Evolutionary conservation across 768 basidiomycete genomes (phyloP), one percentile per base, ranked within the genome.

Genomic region (Lanmaoa rubissima): DNA sequence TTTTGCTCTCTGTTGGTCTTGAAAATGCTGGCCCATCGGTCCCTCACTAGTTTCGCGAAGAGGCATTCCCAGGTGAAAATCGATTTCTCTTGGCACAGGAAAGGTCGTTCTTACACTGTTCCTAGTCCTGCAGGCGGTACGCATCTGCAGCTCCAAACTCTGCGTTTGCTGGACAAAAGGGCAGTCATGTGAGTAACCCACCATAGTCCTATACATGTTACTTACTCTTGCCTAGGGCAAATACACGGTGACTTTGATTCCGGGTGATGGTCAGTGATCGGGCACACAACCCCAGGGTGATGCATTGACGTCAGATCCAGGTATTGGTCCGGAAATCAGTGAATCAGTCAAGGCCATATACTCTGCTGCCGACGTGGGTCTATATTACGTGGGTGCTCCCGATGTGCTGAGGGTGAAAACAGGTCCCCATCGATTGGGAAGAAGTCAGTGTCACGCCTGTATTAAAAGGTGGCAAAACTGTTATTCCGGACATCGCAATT

Each of bases 341-440:
- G 82, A 97, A 80, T 88, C 94, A 61, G 87, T 99, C 68, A 97
- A 96, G 77, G 78, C 85, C 61, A 98, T 99, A 70, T 98, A 96
- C 75, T 76, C 79, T 38, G 89, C 91, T 61, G 96, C 97, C 61
- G 82, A 89, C 52, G 94, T 93, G 67, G 50, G 75, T 65, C 40
- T 35, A 28, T 26, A 24, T 60, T 52, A 49, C 21, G 32, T 59
- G 46, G 40, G 21, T 53, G 35, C 50, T 19, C n/a, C 36, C 43
- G 57, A 5, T 48, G 21, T 46, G 19, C 60, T 65, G 48, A 71
- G 28, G n/a, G 24, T 46, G 13, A 49, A 51, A 35, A 35, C 57
- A 96, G 94, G 96, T 97, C 26, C 97, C 97, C 44, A 97, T 99
- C 66, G 83, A 93, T 76, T 99, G 97, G 97, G 97, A 99, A 74